phyloP scores from a whole-genome alignment of 345 rosid species.

The Trapa incisa region DNA sequence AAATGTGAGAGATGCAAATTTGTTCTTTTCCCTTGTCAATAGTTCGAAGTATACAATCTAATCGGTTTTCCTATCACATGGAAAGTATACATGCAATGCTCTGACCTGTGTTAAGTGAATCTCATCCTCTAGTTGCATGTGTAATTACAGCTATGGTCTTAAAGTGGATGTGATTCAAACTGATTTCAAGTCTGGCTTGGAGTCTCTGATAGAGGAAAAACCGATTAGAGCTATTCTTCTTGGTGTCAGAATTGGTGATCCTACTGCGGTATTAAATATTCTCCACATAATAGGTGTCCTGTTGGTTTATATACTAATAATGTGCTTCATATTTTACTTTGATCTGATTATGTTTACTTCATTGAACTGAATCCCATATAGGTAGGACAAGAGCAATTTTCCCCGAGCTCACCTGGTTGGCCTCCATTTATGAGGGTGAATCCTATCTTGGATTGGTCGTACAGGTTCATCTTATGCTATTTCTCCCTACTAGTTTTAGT shows the following conservation, averaged over 20 bases:
- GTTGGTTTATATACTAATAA: too few species aligned
- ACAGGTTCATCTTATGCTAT: slow-evolving; percentile 38
- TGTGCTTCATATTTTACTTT: not conserved
- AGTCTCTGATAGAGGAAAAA: slow-evolving; percentile 57
- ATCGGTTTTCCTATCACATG: too few species aligned
- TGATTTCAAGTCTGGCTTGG: slow-evolving; percentile 96
- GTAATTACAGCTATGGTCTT: slow-evolving; percentile 56
- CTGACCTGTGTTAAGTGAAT: not conserved
- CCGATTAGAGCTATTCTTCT: slow-evolving; percentile 91
- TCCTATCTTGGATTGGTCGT: slow-evolving; percentile 99
- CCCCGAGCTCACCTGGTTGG: slow-evolving; percentile 99
- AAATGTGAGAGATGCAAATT: slow-evolving; percentile 30
- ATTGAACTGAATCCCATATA: slow-evolving; percentile 9
- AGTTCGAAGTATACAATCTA: too few species aligned
- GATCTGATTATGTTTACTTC: not conserved
- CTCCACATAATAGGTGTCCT: not conserved
- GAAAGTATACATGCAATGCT: too few species aligned
- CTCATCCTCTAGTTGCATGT: not conserved
- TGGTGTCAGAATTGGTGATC: slow-evolving; percentile 97
- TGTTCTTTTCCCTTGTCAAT: not conserved
- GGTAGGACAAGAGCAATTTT: slow-evolving; percentile 98
- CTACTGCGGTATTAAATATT: slow-evolving; percentile 66
- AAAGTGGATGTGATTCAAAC: slow-evolving; percentile 64
- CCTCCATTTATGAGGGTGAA: slow-evolving; percentile 98
- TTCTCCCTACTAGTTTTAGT: not conserved